Base-by-base conservation (phyloP, 2,329 filamentous ascomycete genomes). In the Westerdykella aurantiaca region DNA sequence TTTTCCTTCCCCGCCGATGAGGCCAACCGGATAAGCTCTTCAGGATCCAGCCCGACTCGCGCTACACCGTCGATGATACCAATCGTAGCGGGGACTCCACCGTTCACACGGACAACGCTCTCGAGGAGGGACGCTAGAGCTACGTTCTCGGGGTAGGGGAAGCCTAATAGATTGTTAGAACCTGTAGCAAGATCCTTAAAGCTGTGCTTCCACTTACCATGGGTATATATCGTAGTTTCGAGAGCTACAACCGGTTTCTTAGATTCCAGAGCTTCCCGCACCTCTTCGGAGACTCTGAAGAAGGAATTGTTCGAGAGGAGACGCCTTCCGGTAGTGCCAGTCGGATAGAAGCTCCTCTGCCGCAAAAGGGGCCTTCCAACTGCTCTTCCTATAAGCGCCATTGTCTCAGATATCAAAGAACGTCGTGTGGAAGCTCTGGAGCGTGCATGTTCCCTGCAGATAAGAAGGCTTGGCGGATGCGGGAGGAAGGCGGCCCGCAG, bases 201-300 rank as follows among this genome's bases (percentile, higher is more conserved):
- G 18, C 6, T 29, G 5, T 17, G 18, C 57, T 41, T 29, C 7
- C 11, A 9, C 7, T 9, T 67, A 75, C 89, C 90, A 69, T 98
- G 93, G 1, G 93, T 98, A 69, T 98, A 97, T 56, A 98, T 97
- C 4, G 93, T 95, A 2, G 88, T 89, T 69, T 98, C 93, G 4
- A 98, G 77, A 13, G 91, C 93, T 10, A 98, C 90, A 4, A 98
- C 83, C 0, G 93, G 91, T 57, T 81, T 83, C 44, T 83, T 82
- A 11, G 80, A 78, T 34, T 80, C 74, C 38, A 96, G 67, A 33
- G 90, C 91, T 61, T 88, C 81, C 41, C 76, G 73, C 11, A 98
- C 84, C 68, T 97, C 91, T 40, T 91, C 84, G 1, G 88, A 90
- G 34, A 95, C 74, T 42, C 75, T 78, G 44, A 94, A 76, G 47